Evolutionary conservation across 495 filamentous ascomycete genomes (phyloP).

Genomic region (Glutinoglossum americanum): DNA sequence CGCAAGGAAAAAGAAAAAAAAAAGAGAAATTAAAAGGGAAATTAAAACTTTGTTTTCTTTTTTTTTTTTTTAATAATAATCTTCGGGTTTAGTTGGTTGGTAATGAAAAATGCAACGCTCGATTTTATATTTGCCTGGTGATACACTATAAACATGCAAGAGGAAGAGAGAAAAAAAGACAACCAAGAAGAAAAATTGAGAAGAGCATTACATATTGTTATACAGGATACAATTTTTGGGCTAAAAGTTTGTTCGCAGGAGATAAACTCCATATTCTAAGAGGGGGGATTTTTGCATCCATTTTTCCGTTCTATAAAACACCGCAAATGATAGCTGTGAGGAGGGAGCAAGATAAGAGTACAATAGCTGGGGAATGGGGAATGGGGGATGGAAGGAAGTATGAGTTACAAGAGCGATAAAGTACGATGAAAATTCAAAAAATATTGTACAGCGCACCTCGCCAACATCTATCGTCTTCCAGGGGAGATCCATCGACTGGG

Average conservation of each 20-base stretch:
- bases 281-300: not conserved
- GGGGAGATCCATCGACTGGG: not conserved
- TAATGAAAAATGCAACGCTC: no score
- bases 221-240: not conserved
- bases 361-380: not conserved
- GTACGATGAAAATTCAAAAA: not conserved
- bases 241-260: no score
- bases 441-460: not conserved
- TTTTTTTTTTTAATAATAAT: no score
- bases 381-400: not conserved
- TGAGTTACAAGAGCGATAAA: not conserved
- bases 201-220: not conserved
- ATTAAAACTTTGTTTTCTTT: no score
- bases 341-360: not conserved
- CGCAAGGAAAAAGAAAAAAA: no score
- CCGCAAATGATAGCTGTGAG: not conserved
- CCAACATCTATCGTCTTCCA: not conserved
- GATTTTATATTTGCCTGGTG: no score
- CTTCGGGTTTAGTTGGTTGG: no score
- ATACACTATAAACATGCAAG: no score
- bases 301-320: not conserved
- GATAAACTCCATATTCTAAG: no score
- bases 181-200: no score
- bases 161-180: no score
- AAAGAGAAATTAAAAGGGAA: no score